phyloP scores from a whole-genome alignment of 192 early-diverging fungal species.

The Linnemannia hyalina region DNA sequence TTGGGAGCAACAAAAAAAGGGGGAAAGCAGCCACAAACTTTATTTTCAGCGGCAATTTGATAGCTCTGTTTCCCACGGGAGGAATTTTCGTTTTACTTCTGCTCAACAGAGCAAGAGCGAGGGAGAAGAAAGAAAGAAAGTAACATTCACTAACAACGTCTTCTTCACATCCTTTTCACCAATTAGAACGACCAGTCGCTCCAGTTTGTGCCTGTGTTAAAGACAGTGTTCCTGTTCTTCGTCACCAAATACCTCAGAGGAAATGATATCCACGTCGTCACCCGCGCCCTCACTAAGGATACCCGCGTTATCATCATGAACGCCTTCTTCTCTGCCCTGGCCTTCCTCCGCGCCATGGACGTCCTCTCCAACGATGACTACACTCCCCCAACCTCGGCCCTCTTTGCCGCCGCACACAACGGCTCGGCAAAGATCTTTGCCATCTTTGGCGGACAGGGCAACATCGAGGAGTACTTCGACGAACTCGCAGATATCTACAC shows the following conservation, averaged over 20 bases:
- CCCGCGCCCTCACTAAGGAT: slow-evolving; percentile 67
- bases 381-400: slow-evolving; percentile 68
- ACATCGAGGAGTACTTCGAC: slow-evolving; percentile 94
- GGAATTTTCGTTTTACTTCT: no score
- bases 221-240: slow-evolving; percentile 82
- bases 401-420: slow-evolving; percentile 74
- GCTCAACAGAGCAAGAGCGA: not conserved
- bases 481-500: slow-evolving; percentile 85
- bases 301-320: slow-evolving; percentile 73
- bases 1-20: not conserved
- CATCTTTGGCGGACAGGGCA: slow-evolving; percentile 97
- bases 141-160: not conserved
- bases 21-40: not conserved
- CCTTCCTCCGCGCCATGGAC: slow-evolving; percentile 66
- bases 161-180: not conserved
- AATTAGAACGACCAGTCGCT: slow-evolving; percentile 57
- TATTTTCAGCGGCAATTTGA: slow-evolving; percentile 4
- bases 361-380: slow-evolving; percentile 54
- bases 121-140: not conserved
- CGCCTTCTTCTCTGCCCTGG: slow-evolving; percentile 84
- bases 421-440: slow-evolving; percentile 79
- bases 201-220: slow-evolving; percentile 78
- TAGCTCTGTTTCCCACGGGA: not conserved
- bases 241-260: slow-evolving; percentile 77
- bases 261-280: slow-evolving; percentile 89